Evolutionary conservation across 257 asterid genomes (phyloP), one percentile per base, ranked within the genome.

Genomic region (Solanum bulbocastanum): DNA sequence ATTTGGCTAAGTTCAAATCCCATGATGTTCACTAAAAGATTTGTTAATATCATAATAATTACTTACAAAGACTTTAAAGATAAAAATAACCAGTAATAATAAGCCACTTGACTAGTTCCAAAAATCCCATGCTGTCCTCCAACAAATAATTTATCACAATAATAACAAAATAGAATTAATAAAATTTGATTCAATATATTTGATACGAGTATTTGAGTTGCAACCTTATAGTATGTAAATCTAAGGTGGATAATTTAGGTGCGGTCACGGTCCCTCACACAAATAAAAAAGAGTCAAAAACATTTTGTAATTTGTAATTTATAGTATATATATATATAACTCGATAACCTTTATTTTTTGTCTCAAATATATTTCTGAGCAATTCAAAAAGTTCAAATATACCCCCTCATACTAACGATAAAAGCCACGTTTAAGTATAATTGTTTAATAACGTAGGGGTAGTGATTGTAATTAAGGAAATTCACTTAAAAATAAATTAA

Each of bases 211-310:
- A 79, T 44, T 23, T 4, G 10, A 25, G 23, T 27, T 40, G 15
- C 39, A n/a, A 2, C 15, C 39, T 79, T 44, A 2, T n/a, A n/a
- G 2, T 40, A 13, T 3, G 33, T 37, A 75, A 75, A 75, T n/a
- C 11, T 23, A 23, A 37, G 22, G 10, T 16, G 7, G 15, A 8
- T 72, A 10, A 76, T 76, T 58, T 58, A 58, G 3, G 1, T 3
- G 0, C 2, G 5, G 4, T 58, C 25, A 20, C 5, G 5, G 0
- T 20, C 0, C 5, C 25, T 52, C 62, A 18, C 65, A 7, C 0
- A 7, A 56, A 56, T 56, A 8, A 0, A 20, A 56, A 56, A 56
- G 5, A 56, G 11, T 20, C 0, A 58, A 22, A 58, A 58, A 58
- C 3, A 58, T 20, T 0, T 22, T 0, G 20, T 20, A 20, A 58